These are phyloP conservation scores for Discostella stelligera DNA, from an alignment of 352 stramenopile species.

Conservation along the genomic window DNA sequence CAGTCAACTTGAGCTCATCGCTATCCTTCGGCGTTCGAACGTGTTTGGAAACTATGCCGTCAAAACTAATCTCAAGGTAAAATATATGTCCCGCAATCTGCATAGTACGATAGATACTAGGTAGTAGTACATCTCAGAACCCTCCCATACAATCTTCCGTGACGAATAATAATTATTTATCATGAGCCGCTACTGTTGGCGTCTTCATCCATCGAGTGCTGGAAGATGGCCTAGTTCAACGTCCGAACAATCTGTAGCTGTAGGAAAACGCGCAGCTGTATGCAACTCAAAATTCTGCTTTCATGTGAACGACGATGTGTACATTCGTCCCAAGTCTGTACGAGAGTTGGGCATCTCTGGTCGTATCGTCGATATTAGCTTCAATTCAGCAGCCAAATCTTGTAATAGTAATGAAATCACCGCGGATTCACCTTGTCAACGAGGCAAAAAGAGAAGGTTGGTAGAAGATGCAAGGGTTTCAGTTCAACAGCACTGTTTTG, in stretches of 20 bases:
- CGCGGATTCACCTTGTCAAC: not conserved
- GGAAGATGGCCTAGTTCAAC: not conserved
- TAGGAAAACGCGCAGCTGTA: not conserved
- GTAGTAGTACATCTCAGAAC: too few species aligned
- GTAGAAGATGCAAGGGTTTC: slow-evolving; percentile 28
- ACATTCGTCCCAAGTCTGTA: slow-evolving; percentile 54
- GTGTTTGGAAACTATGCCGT: too few species aligned
- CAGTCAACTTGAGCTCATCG: too few species aligned
- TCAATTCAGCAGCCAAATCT: not conserved
- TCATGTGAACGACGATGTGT: slow-evolving; percentile 27
- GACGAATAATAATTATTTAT: too few species aligned
- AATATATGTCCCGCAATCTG: too few species aligned
- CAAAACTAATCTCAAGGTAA: too few species aligned
- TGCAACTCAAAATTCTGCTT: slow-evolving; percentile 4
- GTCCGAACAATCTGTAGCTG: not conserved
- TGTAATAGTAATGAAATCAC: not conserved
- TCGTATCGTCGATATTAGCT: slow-evolving; percentile 26
- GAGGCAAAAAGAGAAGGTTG: slow-evolving; percentile 22
- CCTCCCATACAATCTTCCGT: too few species aligned
- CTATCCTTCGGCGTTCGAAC: too few species aligned
- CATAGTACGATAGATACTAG: too few species aligned
- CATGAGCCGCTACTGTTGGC: not conserved
- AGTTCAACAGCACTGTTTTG: slow-evolving; percentile 22
- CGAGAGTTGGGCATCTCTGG: slow-evolving; percentile 54
- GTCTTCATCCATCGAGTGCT: not conserved